These are phyloP conservation scores for Fusarium nematophilum DNA, from an alignment of 2,329 filamentous ascomycete species.

Conservation along the genomic window DNA sequence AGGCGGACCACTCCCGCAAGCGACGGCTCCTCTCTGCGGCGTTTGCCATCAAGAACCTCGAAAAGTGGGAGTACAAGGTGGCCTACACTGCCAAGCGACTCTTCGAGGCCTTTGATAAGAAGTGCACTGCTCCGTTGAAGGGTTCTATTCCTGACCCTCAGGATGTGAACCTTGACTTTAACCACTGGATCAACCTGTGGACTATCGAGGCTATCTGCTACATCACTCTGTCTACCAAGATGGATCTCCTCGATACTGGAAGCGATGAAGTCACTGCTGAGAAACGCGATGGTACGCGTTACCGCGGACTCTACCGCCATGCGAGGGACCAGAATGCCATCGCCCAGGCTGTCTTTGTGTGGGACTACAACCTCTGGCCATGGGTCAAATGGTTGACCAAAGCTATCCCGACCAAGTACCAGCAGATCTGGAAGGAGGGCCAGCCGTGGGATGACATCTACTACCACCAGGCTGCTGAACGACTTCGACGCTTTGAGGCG, in stretches of 20 bases:
- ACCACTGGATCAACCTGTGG: constrained; percentile 63
- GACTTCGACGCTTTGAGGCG: constrained; percentile 10
- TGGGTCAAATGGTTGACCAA: constrained; percentile 59
- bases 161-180: constrained; percentile 60
- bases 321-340: constrained; percentile 60
- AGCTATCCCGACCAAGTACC: constrained; percentile 55
- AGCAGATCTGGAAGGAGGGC: constrained; percentile 17
- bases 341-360: constrained; percentile 61
- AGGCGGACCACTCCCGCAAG: constrained; percentile 61
- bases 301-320: constrained; percentile 58
- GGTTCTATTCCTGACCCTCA: constrained; percentile 39
- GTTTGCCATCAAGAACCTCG: constrained; percentile 64
- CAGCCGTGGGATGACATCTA: constrained; percentile 53
- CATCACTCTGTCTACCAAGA: constrained; percentile 61
- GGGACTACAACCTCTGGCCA: constrained; percentile 63
- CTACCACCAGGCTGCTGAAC: constrained; percentile 52
- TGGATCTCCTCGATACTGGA: constrained; percentile 62
- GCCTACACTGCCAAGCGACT: constrained; percentile 60
- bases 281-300: constrained; percentile 56
- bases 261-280: constrained; percentile 56
- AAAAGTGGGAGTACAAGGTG: constrained; percentile 65
- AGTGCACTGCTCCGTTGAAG: constrained; percentile 50
- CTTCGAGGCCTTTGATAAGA: constrained; percentile 56
- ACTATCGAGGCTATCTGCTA: constrained; percentile 67
- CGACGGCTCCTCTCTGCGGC: constrained; percentile 61